Conservation (phyloP, 1,139 yeast species). For the Arxiozyma bovina region DNA sequence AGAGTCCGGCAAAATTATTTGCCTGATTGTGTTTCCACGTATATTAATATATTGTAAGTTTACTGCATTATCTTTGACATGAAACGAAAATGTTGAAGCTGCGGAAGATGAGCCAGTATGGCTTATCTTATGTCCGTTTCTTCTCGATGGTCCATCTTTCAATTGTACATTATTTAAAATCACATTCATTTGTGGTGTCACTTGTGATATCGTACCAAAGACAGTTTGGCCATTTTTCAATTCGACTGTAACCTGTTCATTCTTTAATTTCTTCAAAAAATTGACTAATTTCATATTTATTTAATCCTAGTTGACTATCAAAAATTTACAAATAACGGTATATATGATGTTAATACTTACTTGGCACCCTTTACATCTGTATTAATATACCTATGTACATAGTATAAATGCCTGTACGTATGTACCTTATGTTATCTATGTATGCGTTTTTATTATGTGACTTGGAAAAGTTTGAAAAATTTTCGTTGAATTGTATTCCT, state of each 20-base stretch:
- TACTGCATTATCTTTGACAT: not conserved
- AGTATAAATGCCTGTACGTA: no score
- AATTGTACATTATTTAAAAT: slow-evolving; percentile 28
- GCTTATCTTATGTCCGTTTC: not conserved
- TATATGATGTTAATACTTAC: not conserved
- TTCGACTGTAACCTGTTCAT: slow-evolving; percentile 86
- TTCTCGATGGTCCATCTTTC: not conserved
- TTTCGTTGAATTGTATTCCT: no score
- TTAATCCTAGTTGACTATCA: not conserved
- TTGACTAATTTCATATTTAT: slow-evolving; percentile 49
- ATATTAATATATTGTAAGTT: slow-evolving; percentile 68
- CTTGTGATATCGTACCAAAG: slow-evolving; percentile 65
- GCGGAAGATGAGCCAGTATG: not conserved
- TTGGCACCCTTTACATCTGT: no score
- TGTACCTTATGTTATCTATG: no score
- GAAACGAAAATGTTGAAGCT: not conserved
- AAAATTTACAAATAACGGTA: not conserved
- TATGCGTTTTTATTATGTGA: no score
- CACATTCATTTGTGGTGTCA: slow-evolving; percentile 89
- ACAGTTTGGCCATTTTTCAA: slow-evolving; percentile 79
- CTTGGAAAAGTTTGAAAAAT: no score
- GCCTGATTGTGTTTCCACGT: slow-evolving; percentile 85
- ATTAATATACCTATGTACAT: no score
- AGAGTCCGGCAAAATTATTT: slow-evolving; percentile 79
- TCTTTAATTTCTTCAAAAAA: slow-evolving; percentile 78